Evolutionary conservation across 495 filamentous ascomycete species (phyloP), one percentile per base, ranked within the genome.

Genomic region (Darksidea phi): DNA sequence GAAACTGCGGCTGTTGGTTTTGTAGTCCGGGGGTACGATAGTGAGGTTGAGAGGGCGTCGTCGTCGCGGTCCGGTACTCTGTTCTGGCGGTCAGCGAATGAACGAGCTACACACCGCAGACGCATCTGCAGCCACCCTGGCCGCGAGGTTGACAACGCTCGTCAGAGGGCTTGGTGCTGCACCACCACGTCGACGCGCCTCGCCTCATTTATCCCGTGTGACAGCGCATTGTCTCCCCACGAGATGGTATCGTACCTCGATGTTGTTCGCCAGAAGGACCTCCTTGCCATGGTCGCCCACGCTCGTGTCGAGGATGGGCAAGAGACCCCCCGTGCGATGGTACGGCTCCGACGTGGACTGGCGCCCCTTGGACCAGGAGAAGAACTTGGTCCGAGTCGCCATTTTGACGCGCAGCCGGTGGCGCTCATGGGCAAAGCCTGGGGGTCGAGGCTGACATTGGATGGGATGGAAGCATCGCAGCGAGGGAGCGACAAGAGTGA

Each of bases 291-390:
- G 34, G 47, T 64, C 65, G 4, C 55, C 56, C 49, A 68, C 57
- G 52, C 52, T 49, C 8, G 56, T 64, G 20, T 57, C 66, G 11
- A n/a, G n/a, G n/a, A 68, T 61, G 6, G 61, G 45, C n/a, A 68
- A 41, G 6, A 63, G 51, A 4, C 64, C 64, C 21, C 65, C 60
- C 5, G 64, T 52, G 11, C 66, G 62, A 56, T 68, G 48, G 25
- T 61, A 54, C 12, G 48, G 25, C 32, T 64, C 70, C 8, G 61
- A 13, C 0, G 60, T 52, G 28, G 64, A 63, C 21, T 66, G 59
- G 49, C 72, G 70, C 24, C 70, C 70, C 49, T 74, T 74, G 24
- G 72, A 70, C 72, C 72, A 74, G 43, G 72, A 72, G 41, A 73
- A 72, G 62, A 73, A 70, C 47, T 71, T 73, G 15, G 54, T 20